Percentiles rank a stretch among this genome's conserved stretches.
These are phyloP conservation scores for Massarina eburnea DNA, from an alignment of 2,329 filamentous ascomycete species.

Conservation along the genomic window DNA sequence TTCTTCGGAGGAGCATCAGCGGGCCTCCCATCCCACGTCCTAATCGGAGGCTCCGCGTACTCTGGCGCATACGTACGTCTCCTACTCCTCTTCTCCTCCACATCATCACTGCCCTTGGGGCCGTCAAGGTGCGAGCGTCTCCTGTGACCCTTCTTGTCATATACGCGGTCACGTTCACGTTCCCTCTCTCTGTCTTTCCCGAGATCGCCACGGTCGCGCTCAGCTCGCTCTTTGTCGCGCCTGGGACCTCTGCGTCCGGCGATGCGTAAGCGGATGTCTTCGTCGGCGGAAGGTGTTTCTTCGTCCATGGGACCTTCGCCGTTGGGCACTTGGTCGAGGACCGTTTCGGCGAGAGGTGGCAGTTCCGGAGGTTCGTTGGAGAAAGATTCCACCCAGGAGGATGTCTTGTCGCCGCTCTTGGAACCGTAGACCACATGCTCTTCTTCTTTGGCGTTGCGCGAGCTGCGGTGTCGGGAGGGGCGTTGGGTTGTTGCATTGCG, in stretches of 20 bases:
- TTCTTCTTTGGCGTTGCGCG: conserved; percentile 30
- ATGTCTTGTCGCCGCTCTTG: conserved; percentile 51
- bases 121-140: conserved; percentile 29
- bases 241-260: conserved; percentile 29
- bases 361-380: conserved; percentile 50
- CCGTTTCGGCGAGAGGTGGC: conserved; percentile 49
- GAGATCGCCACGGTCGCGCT: conserved; percentile 30
- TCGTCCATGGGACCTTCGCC: conserved; percentile 32
- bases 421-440: conserved; percentile 37
- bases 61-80: conserved; percentile 34
- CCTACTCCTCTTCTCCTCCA: conserved; percentile 28
- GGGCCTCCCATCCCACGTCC: conserved; percentile 47
- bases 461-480: conserved; percentile 30
- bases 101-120: conserved; percentile 20
- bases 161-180: conserved; percentile 26
- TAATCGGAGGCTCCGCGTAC: conserved; percentile 36
- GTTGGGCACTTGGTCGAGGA: conserved; percentile 44
- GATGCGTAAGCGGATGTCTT: conserved; percentile 42
- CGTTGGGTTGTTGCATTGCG: conserved; percentile 39
- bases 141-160: conserved; percentile 31
- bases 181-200: conserved; percentile 25
- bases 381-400: conserved; percentile 52
- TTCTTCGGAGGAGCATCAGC: conserved; percentile 40
- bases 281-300: conserved; percentile 41
- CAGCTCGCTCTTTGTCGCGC: conserved; percentile 24